Conservation (phyloP, 768 basidiomycete genomes). For the Hortiboletus campestris region DNA sequence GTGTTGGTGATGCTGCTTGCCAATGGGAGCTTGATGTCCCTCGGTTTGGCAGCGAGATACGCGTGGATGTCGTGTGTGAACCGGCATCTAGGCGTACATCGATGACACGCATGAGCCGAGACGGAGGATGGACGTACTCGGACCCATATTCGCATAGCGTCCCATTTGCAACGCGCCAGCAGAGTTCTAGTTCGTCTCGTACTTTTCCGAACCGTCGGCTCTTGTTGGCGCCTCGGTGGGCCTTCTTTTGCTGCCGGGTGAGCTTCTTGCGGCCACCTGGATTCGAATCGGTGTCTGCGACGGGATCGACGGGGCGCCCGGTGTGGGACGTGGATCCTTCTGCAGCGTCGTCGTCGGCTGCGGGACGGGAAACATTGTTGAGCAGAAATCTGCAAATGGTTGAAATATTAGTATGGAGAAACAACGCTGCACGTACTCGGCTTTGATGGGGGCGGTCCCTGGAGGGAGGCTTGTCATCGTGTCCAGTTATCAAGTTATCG, state of each 20-base stretch:
- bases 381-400: slow-evolving; percentile 42
- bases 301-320: slow-evolving; percentile 23
- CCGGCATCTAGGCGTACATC: slow-evolving; percentile 53
- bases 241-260: slow-evolving; percentile 68
- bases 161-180: slow-evolving; percentile 75
- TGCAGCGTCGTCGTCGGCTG: slow-evolving; percentile 58
- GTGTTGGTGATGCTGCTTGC: slow-evolving; percentile 40
- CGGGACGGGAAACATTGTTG: slow-evolving; percentile 20
- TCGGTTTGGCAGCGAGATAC: slow-evolving; percentile 75
- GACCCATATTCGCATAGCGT: slow-evolving; percentile 67
- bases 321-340: slow-evolving; percentile 52
- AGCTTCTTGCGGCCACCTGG: slow-evolving; percentile 38
- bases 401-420: neutral
- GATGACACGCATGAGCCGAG: neutral
- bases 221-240: slow-evolving; percentile 80
- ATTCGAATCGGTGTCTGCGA: slow-evolving; percentile 30
- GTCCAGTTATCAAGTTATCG: neutral
- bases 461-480: slow-evolving; percentile 20
- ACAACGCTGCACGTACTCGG: slow-evolving; percentile 39
- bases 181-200: slow-evolving; percentile 78
- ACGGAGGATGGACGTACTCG: slow-evolving; percentile 41
- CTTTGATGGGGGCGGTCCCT: slow-evolving; percentile 54
- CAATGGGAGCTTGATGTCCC: slow-evolving; percentile 64
- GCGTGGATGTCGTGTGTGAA: slow-evolving; percentile 73
- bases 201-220: slow-evolving; percentile 74